These are phyloP conservation scores for Pythium insidiosum DNA, from an alignment of 352 stramenopile genomes.

Conservation along the genomic window DNA sequence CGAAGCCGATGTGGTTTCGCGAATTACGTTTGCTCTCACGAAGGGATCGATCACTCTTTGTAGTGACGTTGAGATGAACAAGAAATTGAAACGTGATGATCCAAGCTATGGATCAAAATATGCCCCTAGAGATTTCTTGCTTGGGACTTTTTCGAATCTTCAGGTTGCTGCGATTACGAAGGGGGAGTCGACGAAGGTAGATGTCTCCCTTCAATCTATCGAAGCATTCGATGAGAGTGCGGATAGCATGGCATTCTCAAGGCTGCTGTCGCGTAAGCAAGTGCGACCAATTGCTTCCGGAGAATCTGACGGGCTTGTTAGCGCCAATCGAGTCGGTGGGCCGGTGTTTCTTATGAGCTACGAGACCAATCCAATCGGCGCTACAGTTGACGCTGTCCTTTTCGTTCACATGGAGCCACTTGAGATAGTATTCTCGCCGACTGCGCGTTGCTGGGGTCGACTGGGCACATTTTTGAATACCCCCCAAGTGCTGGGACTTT, in stretches of 20 bases:
- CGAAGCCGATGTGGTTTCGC: conserved; percentile 46
- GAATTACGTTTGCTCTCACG: conserved; percentile 61
- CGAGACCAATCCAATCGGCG: conserved; percentile 63
- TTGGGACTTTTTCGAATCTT: conserved; percentile 70
- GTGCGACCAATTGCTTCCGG: conserved; percentile 17
- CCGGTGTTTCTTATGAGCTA: conserved; percentile 81
- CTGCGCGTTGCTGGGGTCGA: conserved; percentile 71
- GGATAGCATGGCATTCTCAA: conserved; percentile 77
- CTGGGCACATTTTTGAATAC: conserved; percentile 71
- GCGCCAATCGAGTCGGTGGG: conserved; percentile 55
- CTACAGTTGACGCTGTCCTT: conserved; percentile 58
- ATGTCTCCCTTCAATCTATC: conserved; percentile 82
- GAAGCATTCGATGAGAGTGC: conserved; percentile 83
- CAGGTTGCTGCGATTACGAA: conserved; percentile 62
- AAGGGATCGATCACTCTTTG: conserved; percentile 70
- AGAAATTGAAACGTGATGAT: conserved; percentile 49
- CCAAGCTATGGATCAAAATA: conserved; percentile 58
- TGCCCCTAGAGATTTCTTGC: conserved; percentile 63
- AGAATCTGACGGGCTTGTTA: conserved; percentile 40
- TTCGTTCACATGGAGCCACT: conserved; percentile 83
- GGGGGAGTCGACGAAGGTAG: conserved; percentile 65
- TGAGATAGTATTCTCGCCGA: conserved; percentile 83
- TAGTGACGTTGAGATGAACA: conserved; percentile 69
- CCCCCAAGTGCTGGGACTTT: conserved; percentile 65
- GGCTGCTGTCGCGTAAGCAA: conserved; percentile 67